Conservation (phyloP, 1,284 basidiomycete genomes). For the Leucoagaricus sp. region DNA sequence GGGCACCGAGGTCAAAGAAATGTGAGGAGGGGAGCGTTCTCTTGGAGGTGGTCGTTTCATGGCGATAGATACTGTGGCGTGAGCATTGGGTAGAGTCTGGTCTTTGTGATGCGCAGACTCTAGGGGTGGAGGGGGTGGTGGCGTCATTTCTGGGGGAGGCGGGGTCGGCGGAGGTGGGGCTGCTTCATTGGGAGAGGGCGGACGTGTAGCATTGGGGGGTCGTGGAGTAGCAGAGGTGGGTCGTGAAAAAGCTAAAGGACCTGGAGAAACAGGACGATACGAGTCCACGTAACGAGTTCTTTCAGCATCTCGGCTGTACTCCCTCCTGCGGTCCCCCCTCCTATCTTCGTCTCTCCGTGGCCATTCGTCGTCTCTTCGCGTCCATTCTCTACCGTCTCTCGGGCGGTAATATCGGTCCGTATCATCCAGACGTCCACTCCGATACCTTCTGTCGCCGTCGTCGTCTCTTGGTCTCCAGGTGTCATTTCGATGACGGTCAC, state of each 20-base stretch:
- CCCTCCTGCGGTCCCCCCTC: slow-evolving; percentile 24
- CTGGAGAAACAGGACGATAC: slow-evolving; percentile 26
- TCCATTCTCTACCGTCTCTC: slow-evolving; percentile 34
- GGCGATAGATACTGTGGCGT: slow-evolving; percentile 36
- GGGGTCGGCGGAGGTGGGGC: slow-evolving; percentile 15
- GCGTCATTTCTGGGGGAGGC: slow-evolving; percentile 19
- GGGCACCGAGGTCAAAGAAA: slow-evolving; percentile 10
- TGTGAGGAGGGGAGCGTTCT: slow-evolving; percentile 15
- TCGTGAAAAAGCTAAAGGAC: neutral
- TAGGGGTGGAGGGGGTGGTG: slow-evolving; percentile 19
- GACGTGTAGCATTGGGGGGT: slow-evolving; percentile 12
- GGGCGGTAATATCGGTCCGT: slow-evolving; percentile 12
- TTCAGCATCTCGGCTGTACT: slow-evolving; percentile 23
- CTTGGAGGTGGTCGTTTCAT: slow-evolving; percentile 21
- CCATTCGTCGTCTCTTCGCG: slow-evolving; percentile 29
- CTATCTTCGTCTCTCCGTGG: slow-evolving; percentile 29
- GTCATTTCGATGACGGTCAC: slow-evolving; percentile 16
- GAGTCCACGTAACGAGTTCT: slow-evolving; percentile 27
- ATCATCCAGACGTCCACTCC: slow-evolving; percentile 22
- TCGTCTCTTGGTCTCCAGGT: slow-evolving; percentile 19
- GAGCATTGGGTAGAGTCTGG: slow-evolving; percentile 42
- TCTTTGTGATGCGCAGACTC: slow-evolving; percentile 18
- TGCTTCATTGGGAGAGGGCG: slow-evolving; percentile 6
- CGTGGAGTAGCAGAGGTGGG: slow-evolving; percentile 20
- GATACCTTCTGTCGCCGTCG: slow-evolving; percentile 31